Conservation (phyloP, 768 basidiomycete genomes). For the Boletus subcaerulescens region DNA sequence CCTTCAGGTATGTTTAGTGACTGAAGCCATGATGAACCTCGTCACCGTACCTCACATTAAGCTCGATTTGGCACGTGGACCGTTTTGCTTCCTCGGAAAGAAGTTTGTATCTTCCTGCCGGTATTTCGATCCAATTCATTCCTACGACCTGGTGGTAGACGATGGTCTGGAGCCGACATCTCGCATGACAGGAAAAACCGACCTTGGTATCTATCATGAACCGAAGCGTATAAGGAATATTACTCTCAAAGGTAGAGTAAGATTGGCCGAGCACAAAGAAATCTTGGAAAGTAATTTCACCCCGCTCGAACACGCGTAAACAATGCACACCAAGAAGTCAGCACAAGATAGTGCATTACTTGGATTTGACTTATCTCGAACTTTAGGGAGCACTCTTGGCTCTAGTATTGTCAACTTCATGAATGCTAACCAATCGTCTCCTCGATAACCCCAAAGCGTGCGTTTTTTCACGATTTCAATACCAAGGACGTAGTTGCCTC, state of each 20-base stretch:
- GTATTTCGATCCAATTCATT: constrained; percentile 99
- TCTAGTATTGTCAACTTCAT: constrained; percentile 79
- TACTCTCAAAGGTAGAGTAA: constrained; percentile 85
- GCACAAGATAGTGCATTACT: constrained; percentile 2
- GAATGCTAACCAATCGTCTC: constrained; percentile 77
- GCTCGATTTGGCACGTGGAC: constrained; percentile 88
- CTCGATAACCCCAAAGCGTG: constrained; percentile 84
- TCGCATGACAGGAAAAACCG: not conserved
- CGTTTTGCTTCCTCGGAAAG: constrained; percentile 53
- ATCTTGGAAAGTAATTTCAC: constrained; percentile 64
- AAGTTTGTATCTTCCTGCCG: constrained; percentile 75
- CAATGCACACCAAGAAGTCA: constrained; percentile 17
- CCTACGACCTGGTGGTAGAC: constrained; percentile 69
- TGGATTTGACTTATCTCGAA: constrained; percentile 73
- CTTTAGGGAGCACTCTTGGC: constrained; percentile 76
- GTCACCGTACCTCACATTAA: constrained; percentile 62
- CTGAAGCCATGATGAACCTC: not conserved
- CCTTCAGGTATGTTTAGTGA: constrained; percentile 38
- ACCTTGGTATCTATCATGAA: constrained; percentile 99
- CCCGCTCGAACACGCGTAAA: constrained; percentile 69
- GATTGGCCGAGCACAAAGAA: constrained; percentile 48
- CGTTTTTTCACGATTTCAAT: constrained; percentile 63
- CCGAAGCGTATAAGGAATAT: constrained; percentile 84
- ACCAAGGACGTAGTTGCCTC: constrained; percentile 41
- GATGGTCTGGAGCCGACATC: not conserved